Conservation (phyloP, 1,139 yeast species). For the Saccharomyces pastorianus region DNA sequence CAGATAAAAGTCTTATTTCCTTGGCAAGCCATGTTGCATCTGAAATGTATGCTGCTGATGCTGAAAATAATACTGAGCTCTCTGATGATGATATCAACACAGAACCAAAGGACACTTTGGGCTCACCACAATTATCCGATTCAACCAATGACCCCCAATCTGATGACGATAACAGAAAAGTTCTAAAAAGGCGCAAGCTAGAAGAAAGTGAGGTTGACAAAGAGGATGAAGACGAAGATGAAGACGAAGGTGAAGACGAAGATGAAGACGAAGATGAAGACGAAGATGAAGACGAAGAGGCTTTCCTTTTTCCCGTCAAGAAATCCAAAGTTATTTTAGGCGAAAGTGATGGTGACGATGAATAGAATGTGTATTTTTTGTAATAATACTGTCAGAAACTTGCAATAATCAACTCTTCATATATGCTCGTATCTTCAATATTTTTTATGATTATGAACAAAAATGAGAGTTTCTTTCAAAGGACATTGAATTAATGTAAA, state of each 20-base stretch:
- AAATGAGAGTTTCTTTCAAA: no score
- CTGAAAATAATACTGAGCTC: conserved; percentile 1
- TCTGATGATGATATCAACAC: neutral
- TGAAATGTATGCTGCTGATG: conserved; percentile 4
- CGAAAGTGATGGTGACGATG: conserved; percentile 2
- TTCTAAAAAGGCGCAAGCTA: neutral
- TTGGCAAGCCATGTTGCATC: conserved; percentile 4
- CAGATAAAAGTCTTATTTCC: conserved; percentile 13
- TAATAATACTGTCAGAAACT: no score
- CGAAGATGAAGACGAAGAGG: conserved; percentile 5
- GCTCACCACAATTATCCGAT: neutral
- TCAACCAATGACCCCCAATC: neutral
- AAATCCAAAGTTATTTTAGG: conserved; percentile 1
- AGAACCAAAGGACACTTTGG: neutral
- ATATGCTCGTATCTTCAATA: no score
- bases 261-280: conserved; percentile 6
- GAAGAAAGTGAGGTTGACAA: neutral
- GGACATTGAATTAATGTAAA: no score
- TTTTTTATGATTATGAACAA: no score
- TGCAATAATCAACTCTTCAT: no score
- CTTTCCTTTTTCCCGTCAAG: neutral
- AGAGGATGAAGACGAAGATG: no score
- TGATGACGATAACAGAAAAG: neutral
- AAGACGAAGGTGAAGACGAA: no score
- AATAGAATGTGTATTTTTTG: neutral